phyloP scores from a whole-genome alignment of 2,329 filamentous ascomycete species.

The Scedosporium minutisporum region DNA sequence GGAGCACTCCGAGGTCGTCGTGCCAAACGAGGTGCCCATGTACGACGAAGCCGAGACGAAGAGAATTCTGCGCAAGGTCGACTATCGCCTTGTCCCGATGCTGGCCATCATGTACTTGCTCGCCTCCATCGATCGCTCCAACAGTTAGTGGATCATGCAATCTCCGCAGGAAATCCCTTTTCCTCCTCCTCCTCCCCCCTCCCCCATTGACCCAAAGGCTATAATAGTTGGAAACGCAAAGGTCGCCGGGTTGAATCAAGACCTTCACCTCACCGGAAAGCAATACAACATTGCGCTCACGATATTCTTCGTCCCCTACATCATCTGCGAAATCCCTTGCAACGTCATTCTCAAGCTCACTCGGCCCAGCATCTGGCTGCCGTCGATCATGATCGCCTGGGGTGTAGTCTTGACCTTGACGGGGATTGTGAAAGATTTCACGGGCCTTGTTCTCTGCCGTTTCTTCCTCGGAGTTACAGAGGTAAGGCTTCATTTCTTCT shows the following conservation, averaged over 20 bases:
- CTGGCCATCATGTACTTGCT: conserved; percentile 36
- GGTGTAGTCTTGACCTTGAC: conserved; percentile 34
- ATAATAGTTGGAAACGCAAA: conserved; percentile 34
- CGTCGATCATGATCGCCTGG: conserved; percentile 6
- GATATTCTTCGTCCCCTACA: conserved; percentile 54
- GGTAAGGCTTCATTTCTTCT: conserved; percentile 22
- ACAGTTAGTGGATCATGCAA: no score
- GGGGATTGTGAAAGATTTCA: conserved; percentile 12
- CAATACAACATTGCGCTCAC: conserved; percentile 48
- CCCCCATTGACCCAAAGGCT: no score
- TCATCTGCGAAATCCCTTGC: conserved; percentile 26
- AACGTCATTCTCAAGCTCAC: conserved; percentile 20
- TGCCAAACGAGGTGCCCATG: no score
- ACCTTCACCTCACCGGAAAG: conserved; percentile 38
- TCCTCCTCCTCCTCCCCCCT: no score
- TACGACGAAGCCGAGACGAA: not conserved
- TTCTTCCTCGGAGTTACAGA: conserved; percentile 8
- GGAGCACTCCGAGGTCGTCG: no score
- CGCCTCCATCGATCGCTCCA: conserved; percentile 40
- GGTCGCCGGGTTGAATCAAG: conserved; percentile 27
- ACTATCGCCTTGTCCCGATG: conserved; percentile 29
- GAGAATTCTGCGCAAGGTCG: conserved; percentile 16
- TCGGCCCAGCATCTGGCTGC: conserved; percentile 7
- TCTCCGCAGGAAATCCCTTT: no score
- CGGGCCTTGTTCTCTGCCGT: not conserved